phyloP scores from a whole-genome alignment of 345 rosid genomes.

The Trapa incisa region DNA sequence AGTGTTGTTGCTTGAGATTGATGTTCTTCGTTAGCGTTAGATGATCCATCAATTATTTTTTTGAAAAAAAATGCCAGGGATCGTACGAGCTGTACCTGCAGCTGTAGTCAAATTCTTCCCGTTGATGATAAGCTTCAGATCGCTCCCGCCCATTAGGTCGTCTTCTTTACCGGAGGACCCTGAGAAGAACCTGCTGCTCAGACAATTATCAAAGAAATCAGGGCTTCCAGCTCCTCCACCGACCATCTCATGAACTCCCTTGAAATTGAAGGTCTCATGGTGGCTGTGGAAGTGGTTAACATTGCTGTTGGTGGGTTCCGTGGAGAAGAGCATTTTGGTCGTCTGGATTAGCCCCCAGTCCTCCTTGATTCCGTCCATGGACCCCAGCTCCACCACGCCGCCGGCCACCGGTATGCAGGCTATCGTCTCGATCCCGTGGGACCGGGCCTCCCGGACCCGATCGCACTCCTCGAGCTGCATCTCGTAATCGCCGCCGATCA shows the following conservation, averaged over 20 bases:
- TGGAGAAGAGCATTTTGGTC: constrained; percentile 24
- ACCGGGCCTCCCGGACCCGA: constrained; percentile 34
- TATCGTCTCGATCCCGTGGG: constrained; percentile 34
- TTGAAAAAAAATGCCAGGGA: too few relatives aligned
- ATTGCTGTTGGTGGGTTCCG: not conserved
- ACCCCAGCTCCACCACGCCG: constrained; percentile 53
- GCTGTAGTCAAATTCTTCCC: not conserved
- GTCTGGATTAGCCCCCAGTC: constrained; percentile 27
- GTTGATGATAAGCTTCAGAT: not conserved
- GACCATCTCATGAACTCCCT: not conserved
- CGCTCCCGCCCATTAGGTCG: not conserved
- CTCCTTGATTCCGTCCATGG: constrained; percentile 21
- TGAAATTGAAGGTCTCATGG: too few relatives aligned
- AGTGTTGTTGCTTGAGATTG: too few relatives aligned
- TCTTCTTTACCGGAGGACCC: not conserved
- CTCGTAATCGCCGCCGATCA: constrained; percentile 22
- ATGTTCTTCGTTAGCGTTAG: too few relatives aligned
- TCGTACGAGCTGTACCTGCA: not conserved
- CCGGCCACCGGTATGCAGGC: constrained; percentile 29
- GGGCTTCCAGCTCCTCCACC: not conserved
- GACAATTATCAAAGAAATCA: not conserved
- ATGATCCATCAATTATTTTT: not conserved
- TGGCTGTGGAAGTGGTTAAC: not conserved
- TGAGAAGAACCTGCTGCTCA: not conserved
- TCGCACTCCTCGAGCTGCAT: constrained; percentile 27